Percentiles rank a stretch among this genome's conserved stretches.
phyloP scores from a whole-genome alignment of 1,139 yeast species.

The Taphrina pruni region DNA sequence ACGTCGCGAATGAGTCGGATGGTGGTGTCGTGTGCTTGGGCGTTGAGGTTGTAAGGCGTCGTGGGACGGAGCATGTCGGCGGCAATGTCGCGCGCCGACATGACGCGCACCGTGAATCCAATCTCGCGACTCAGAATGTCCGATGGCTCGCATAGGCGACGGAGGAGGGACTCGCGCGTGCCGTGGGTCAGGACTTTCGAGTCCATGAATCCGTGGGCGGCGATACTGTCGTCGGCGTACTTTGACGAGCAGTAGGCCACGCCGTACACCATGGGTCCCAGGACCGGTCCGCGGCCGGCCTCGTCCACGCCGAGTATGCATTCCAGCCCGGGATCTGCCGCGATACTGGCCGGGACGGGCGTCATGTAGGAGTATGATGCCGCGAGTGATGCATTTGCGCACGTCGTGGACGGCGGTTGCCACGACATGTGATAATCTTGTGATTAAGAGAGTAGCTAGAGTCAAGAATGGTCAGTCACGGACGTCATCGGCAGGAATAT shows the following conservation, averaged over 20 bases:
- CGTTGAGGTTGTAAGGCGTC: constrained; percentile 75
- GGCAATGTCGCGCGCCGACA: constrained; percentile 87
- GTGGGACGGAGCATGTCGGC: constrained; percentile 83
- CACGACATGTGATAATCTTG: constrained; percentile 8
- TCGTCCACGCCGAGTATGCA: constrained; percentile 89
- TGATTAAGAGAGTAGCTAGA: background rate
- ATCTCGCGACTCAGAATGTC: constrained; percentile 62
- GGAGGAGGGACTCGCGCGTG: constrained; percentile 67
- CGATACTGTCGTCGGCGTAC: constrained; percentile 61
- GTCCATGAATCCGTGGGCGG: constrained; percentile 77
- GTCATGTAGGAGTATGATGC: constrained; percentile 53
- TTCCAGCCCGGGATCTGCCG: constrained; percentile 48
- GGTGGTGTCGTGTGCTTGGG: constrained; percentile 95
- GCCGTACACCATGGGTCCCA: constrained; percentile 96
- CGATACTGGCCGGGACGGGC: constrained; percentile 50
- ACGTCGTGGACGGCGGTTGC: constrained; percentile 37
- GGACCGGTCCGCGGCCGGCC: constrained; percentile 97
- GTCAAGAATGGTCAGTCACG: background rate
- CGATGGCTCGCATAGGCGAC: constrained; percentile 59
- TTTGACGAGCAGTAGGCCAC: constrained; percentile 71
- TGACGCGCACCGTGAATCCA: constrained; percentile 86
- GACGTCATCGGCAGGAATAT: background rate
- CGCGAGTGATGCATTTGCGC: constrained; percentile 41
- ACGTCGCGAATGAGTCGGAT: constrained; percentile 73
- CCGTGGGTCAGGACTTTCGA: constrained; percentile 83